Evolutionary conservation across 1,139 yeast genomes (phyloP), one percentile per base, ranked within the genome.

Genomic region (Kazachstania sp.): DNA sequence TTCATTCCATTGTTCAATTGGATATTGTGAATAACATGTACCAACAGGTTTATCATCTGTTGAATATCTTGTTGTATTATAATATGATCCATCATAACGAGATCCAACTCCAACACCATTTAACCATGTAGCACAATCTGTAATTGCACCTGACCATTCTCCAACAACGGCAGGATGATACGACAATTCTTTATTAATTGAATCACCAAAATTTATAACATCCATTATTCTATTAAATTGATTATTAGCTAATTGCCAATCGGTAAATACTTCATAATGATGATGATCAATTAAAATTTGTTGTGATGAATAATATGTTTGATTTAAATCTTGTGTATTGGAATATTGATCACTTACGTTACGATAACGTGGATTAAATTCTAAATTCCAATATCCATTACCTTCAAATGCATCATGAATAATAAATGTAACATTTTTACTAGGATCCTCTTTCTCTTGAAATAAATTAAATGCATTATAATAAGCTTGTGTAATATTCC

Each of bases 41-140:
- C 64, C 63, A 19, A 50, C 18, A 2, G 47, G 43, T 16, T 28
- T 11, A 36, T 45, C 46, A 18, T 44, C 40, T 9, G 55, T 47
- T 4, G 53, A 39, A 28, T 70, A 58, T 16, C 71, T 64, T 7
- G 58, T 62, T 20, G 68, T 64, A 41, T 69, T 71, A 48, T 58
- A 62, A 57, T 69, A 67, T 1, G 81, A 68, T 12, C 78, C 77
- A 49, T 77, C 83, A 56, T 71, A 80, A 50, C 86, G 69, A 1
- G 83, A 68, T 12, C 84, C 85, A 44, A 75, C 66, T 2, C 74
- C 77, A 6, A 78, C 74, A 43, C 85, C 84, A 57, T 80, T 81
- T 34, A 80, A 57, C 85, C 84, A 81, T 28, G 73, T 74, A 2
- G 83, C 75, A 63, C 86, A 80, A 56, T 81, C 86, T 0, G 85